phyloP scores from a whole-genome alignment of 2,329 filamentous ascomycete species.

The Intubia oerlemansii region DNA sequence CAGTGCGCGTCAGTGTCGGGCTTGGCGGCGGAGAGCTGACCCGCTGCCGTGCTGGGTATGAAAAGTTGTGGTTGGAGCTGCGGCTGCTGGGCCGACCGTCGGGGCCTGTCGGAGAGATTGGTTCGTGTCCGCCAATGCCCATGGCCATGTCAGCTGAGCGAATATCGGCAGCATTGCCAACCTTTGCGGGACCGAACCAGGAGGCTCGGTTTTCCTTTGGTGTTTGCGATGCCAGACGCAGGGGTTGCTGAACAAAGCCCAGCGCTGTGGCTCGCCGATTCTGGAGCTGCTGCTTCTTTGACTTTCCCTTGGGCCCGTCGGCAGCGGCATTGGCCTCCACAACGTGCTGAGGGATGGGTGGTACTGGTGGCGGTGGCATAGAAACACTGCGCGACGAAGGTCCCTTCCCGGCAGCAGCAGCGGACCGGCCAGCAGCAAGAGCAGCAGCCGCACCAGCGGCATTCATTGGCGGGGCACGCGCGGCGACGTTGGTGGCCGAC shows the following conservation, averaged over 20 bases:
- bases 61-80: constrained; percentile 33
- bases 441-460: constrained; percentile 4
- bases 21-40: constrained; percentile 17
- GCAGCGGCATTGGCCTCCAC: not conserved
- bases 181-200: constrained; percentile 25
- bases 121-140: constrained; percentile 6
- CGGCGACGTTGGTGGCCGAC: not conserved
- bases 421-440: not conserved
- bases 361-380: constrained; percentile 41
- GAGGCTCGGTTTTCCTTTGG: constrained; percentile 18
- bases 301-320: not conserved
- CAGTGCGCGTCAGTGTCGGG: no score
- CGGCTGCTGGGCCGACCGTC: constrained; percentile 21
- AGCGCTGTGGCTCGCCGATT: constrained; percentile 1
- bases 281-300: no score
- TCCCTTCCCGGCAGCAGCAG: constrained; percentile 9
- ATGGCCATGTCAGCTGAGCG: constrained; percentile 22
- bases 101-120: constrained; percentile 9
- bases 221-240: constrained; percentile 33
- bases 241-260: constrained; percentile 13
- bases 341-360: constrained; percentile 39
- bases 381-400: no score
- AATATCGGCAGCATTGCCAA: constrained; percentile 22
- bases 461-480: not conserved
- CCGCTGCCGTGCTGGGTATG: constrained; percentile 26